phyloP scores from a whole-genome alignment of 2,329 filamentous ascomycete species.

The Fusarium devonianum region DNA sequence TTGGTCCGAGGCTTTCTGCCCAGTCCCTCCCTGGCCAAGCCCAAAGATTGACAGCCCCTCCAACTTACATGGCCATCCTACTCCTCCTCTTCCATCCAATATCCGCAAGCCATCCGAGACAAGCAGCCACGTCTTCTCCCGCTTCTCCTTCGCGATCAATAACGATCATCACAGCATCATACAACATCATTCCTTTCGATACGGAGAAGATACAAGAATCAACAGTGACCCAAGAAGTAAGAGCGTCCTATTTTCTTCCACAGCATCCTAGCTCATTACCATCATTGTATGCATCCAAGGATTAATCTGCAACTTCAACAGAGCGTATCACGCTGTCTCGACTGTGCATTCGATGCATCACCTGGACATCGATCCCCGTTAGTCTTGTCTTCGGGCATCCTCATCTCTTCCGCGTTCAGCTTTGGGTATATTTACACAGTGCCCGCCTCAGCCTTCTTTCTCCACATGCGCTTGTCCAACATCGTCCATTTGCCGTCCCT shows the following conservation, averaged over 20 bases:
- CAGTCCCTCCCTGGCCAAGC: slow-evolving; percentile 35
- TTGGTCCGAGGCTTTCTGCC: slow-evolving; percentile 32
- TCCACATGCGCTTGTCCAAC: slow-evolving; percentile 37
- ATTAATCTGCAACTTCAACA: background rate
- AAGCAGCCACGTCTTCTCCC: slow-evolving; percentile 19
- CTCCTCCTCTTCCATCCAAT: slow-evolving; percentile 2
- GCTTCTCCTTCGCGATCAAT: slow-evolving; percentile 2
- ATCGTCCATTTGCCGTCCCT: slow-evolving; percentile 13
- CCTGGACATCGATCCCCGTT: slow-evolving; percentile 17
- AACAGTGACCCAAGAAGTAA: no score
- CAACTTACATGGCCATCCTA: slow-evolving; percentile 12
- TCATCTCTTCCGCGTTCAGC: slow-evolving; percentile 19
- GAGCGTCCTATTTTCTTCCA: no score
- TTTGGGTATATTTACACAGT: slow-evolving; percentile 11
- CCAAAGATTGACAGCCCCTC: slow-evolving; percentile 30
- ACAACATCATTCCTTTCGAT: slow-evolving; percentile 3
- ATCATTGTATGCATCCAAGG: no score
- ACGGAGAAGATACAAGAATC: background rate
- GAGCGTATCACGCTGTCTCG: no score
- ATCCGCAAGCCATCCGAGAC: slow-evolving; percentile 7
- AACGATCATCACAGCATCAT: slow-evolving; percentile 16
- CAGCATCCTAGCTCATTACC: no score
- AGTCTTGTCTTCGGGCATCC: slow-evolving; percentile 3
- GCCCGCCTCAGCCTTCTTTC: slow-evolving; percentile 8
- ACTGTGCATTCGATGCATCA: slow-evolving; percentile 7